Conservation (phyloP, 805 yeast genomes). For the Pichia exigua region DNA sequence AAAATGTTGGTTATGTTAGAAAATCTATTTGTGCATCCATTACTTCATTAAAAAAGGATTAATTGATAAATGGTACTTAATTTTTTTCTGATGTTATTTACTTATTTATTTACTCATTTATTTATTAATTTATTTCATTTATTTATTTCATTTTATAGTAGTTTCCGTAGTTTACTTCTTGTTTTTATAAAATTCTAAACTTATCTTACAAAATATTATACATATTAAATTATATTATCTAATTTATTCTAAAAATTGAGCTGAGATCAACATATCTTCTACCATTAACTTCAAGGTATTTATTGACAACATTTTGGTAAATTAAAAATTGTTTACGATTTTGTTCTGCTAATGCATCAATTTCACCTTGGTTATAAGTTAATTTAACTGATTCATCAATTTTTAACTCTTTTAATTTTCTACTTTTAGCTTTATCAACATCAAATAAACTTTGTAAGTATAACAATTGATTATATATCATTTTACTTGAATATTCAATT, state of each 20-base stretch:
- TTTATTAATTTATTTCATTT: background rate
- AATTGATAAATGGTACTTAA: background rate
- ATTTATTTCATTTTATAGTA: background rate
- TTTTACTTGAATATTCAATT: slow-evolving; percentile 68
- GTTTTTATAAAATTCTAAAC: background rate
- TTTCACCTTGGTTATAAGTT: slow-evolving; percentile 39
- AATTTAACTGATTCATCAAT: slow-evolving; percentile 19
- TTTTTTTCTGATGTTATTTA: background rate
- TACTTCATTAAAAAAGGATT: slow-evolving; percentile 2
- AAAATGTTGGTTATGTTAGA: slow-evolving; percentile 8
- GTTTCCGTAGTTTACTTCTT: background rate
- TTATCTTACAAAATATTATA: background rate
- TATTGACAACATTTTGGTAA: slow-evolving; percentile 53
- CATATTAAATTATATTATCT: background rate
- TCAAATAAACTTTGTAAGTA: slow-evolving; percentile 77
- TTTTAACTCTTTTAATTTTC: slow-evolving; percentile 44
- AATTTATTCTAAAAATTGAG: slow-evolving; percentile 43
- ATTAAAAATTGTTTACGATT: slow-evolving; percentile 54
- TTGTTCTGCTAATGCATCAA: slow-evolving; percentile 72
- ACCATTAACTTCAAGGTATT: slow-evolving; percentile 74
- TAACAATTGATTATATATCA: slow-evolving; percentile 76
- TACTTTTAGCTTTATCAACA: slow-evolving; percentile 62
- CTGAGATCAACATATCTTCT: slow-evolving; percentile 85
- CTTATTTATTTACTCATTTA: background rate
- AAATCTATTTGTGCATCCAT: background rate